Percentiles rank a stretch among this genome's conserved stretches.
Conservation (phyloP, 2,329 filamentous ascomycete genomes). For the Fusarium oligoseptatum region DNA sequence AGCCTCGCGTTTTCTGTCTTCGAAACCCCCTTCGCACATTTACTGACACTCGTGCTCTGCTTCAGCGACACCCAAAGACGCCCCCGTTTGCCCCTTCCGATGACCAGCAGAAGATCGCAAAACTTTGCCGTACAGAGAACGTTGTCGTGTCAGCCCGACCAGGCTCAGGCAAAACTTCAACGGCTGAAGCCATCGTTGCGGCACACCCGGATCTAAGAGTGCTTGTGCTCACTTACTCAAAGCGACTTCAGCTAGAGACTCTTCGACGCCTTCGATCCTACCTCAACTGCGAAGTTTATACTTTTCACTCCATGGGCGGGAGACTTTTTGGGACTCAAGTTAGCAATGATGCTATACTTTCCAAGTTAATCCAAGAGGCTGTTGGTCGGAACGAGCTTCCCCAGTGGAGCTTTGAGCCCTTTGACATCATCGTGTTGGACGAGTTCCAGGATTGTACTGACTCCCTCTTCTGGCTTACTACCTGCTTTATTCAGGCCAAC, state of each 20-base stretch:
- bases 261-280: constrained; percentile 38
- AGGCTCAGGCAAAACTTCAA: constrained; percentile 51
- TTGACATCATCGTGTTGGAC: constrained; percentile 50
- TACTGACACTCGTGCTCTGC: neutral
- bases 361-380: too few relatives aligned
- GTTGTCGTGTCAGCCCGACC: constrained; percentile 51
- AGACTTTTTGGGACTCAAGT: constrained; percentile 33
- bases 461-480: constrained; percentile 44
- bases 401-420: constrained; percentile 38
- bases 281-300: constrained; percentile 37
- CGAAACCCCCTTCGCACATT: neutral
- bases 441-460: constrained; percentile 51
- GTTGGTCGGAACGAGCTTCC: too few relatives aligned
- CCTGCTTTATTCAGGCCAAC: constrained; percentile 44
- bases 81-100: constrained; percentile 36
- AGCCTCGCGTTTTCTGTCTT: neutral
- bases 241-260: constrained; percentile 45
- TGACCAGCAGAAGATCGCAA: constrained; percentile 44
- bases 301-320: constrained; percentile 46
- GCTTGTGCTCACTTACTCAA: constrained; percentile 47
- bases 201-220: constrained; percentile 38
- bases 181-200: constrained; percentile 47
- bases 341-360: constrained; percentile 39
- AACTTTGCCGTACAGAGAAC: constrained; percentile 42
- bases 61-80: neutral